A percentile compares a stretch with the other conserved stretches of the same genome.
Evolutionary conservation across 2,329 filamentous ascomycete genomes (phyloP).

Genomic region (Apiospora hydei): DNA sequence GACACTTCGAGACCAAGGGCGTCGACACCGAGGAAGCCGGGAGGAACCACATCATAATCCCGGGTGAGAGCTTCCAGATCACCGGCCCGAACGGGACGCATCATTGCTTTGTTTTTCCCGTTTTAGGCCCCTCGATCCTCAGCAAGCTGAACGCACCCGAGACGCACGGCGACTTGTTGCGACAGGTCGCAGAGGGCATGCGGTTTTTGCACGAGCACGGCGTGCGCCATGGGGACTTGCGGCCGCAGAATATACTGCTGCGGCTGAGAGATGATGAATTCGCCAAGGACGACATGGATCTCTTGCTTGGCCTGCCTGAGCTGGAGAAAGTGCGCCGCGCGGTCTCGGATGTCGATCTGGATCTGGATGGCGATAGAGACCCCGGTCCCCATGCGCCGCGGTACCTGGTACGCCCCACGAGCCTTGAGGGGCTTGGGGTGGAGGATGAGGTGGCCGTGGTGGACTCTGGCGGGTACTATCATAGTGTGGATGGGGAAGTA

Average conservation of each 20-base stretch:
- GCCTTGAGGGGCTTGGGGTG: constrained; percentile 1
- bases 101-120: constrained; percentile 14
- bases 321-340: constrained; percentile 9
- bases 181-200: background rate
- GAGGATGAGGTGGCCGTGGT: background rate
- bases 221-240: constrained; percentile 23
- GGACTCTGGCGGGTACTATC: constrained; percentile 1
- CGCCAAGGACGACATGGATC: constrained; percentile 15
- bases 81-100: constrained; percentile 6
- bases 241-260: constrained; percentile 22
- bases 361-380: background rate
- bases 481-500: background rate
- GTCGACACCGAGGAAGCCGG: constrained; percentile 5
- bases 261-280: constrained; percentile 16
- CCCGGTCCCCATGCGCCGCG: constrained; percentile 11
- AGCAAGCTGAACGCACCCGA: constrained; percentile 10
- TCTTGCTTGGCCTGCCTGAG: constrained; percentile 7
- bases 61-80: background rate
- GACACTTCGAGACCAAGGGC: background rate
- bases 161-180: constrained; percentile 1
- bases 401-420: constrained; percentile 7
- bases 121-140: constrained; percentile 24
- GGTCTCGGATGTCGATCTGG: background rate
- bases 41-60: background rate
- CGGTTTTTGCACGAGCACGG: background rate